A percentile compares a stretch with the other conserved stretches of the same genome.
Evolutionary conservation across 257 asterid genomes (phyloP).

Genomic region (Solanum gracilifrons): DNA sequence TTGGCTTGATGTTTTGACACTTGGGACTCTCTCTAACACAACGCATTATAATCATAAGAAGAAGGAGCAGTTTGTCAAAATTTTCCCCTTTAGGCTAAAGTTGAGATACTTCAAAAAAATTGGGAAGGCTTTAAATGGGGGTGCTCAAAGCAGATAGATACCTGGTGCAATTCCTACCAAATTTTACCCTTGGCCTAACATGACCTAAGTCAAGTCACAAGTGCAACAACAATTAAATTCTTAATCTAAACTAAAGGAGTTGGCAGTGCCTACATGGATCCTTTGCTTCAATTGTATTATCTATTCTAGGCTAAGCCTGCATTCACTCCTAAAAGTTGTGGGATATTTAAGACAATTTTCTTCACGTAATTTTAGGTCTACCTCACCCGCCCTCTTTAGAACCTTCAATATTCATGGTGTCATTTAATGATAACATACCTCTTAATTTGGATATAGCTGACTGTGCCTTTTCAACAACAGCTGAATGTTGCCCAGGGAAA

Average conservation of each 20-base stretch:
- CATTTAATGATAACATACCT: conserved; percentile 32
- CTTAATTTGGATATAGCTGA: conserved; percentile 67
- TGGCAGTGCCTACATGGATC: not conserved
- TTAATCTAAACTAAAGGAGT: not conserved
- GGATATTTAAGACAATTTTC: not conserved
- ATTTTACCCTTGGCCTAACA: not conserved
- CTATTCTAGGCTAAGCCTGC: not conserved
- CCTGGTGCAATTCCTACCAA: not conserved
- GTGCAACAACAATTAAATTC: not conserved
- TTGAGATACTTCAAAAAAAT: not conserved
- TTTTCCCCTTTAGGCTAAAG: not conserved
- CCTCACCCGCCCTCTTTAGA: not conserved
- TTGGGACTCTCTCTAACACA: not conserved
- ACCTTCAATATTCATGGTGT: not conserved
- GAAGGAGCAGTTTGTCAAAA: not conserved
- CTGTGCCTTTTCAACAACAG: conserved; percentile 78
- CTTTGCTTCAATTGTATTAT: not conserved
- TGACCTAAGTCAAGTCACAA: not conserved
- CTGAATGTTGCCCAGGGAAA: conserved; percentile 77
- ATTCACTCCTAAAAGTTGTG: not conserved
- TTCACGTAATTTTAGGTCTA: not conserved
- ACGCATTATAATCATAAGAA: not conserved
- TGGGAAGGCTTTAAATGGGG: not conserved
- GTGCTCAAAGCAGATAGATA: not conserved
- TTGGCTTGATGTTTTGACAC: not conserved